Evolutionary conservation across 306 rosid species (phyloP).

Genomic region (Carpinus fangiana): DNA sequence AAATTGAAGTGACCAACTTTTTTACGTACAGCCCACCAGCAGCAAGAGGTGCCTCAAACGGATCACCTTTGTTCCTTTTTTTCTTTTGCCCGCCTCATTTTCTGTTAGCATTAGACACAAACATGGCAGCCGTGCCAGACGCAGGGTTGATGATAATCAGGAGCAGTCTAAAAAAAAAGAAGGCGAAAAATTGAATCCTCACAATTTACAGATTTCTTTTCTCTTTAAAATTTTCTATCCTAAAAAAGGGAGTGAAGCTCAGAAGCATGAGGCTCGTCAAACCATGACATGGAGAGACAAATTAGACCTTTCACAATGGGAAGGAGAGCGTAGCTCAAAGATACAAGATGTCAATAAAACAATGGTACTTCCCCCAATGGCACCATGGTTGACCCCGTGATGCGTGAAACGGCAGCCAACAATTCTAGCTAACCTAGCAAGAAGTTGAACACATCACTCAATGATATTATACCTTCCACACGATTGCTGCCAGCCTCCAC

Average conservation of each 20-base stretch:
- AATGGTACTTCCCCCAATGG: slow-evolving; percentile 28
- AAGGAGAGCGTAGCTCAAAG: slow-evolving; percentile 34
- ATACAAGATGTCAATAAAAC: slow-evolving; percentile 28
- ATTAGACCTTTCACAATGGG: slow-evolving; percentile 27
- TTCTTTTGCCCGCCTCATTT: slow-evolving; percentile 29
- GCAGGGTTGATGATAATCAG: slow-evolving; percentile 36
- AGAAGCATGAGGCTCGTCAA: slow-evolving; percentile 32
- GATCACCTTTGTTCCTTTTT: slow-evolving; percentile 14
- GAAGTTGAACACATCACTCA: slow-evolving; percentile 79
- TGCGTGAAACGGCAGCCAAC: slow-evolving; percentile 16
- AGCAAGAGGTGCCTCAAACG: slow-evolving; percentile 6
- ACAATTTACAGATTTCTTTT: slow-evolving; percentile 52
- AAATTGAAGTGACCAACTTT: slow-evolving; percentile 18
- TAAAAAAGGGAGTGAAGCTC: slow-evolving; percentile 31
- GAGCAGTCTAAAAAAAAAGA: slow-evolving; percentile 21
- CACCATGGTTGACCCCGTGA: slow-evolving; percentile 22
- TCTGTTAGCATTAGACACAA: slow-evolving; percentile 48
- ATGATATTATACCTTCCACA: slow-evolving; percentile 79
- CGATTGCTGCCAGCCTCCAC: slow-evolving; percentile 95
- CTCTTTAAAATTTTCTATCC: slow-evolving; percentile 50
- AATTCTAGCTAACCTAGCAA: slow-evolving; percentile 54
- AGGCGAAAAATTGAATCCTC: slow-evolving; percentile 38
- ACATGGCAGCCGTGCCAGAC: slow-evolving; percentile 49
- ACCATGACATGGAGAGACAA: slow-evolving; percentile 30
- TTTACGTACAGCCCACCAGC: slow-evolving; percentile 30